Evolutionary conservation across 768 basidiomycete species (phyloP), one percentile per base, ranked within the genome.

Genomic region (Russula sp.): DNA sequence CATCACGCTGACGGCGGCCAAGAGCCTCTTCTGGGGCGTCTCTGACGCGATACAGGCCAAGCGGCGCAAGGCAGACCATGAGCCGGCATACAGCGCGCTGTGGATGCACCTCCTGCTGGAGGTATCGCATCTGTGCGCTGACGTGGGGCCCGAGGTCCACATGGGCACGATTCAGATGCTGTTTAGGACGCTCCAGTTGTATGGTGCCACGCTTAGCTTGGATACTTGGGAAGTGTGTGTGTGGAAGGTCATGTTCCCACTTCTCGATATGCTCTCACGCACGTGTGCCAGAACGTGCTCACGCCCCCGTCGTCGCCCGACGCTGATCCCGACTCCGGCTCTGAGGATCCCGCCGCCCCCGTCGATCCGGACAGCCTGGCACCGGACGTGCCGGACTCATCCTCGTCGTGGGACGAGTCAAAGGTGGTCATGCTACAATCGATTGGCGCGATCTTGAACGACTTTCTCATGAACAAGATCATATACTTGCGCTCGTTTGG

Each of bases 131-230:
- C 77, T 98, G 2, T 93, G 91, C 64, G 82, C 84, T 2, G 96
- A 98, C 69, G 69, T 80, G 0, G 81, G 96, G 36, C 84, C 87
- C 20, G 96, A 99, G 70, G 93, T 96, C 0, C 83, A 95, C 18
- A 88, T 90, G 65, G 93, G 93, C 1, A 93, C 96, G 10, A 95
- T 98, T 49, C 93, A 97, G 73, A 98, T 95, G 2, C 72, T 99
- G 56, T 98, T 97, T 75, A 82, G 95, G 51, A 91, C 93, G 2
- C 83, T 98, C 76, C 93, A 96, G 72, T 78, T 98, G 10, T 98
- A 99, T 70, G 96, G 96, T 2, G 84, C 86, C 9, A 91, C 87
- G 0, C 76, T 99, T 52, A 89, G 86, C 68, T 70, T 81, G 42
- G 85, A 85, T 7, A 90, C 88, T 0, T 99, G 96, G 96, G 84